phyloP scores from a whole-genome alignment of 257 asterid species.

The Solanum pinnatisectum region DNA sequence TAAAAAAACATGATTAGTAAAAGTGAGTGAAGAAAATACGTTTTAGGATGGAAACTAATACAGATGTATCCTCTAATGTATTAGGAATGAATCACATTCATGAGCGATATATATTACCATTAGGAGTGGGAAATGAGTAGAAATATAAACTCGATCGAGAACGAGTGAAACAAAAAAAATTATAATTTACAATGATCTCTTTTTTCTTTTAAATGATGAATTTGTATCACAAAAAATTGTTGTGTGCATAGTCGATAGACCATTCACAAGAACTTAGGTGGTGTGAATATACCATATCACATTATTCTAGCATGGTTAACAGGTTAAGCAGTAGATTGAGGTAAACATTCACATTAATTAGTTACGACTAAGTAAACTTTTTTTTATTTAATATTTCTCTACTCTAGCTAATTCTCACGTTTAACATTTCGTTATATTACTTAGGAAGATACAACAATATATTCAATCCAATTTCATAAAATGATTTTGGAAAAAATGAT shows the following conservation, averaged over 20 bases:
- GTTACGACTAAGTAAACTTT: not conserved
- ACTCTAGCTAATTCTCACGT: not conserved
- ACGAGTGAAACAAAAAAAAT: no score
- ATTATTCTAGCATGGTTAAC: not conserved
- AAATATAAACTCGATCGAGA: no score
- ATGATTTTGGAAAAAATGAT: not conserved
- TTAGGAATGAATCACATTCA: not conserved
- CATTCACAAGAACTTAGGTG: not conserved
- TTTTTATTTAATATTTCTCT: no score
- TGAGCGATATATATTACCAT: not conserved
- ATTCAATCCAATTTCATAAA: not conserved
- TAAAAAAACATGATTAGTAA: not conserved
- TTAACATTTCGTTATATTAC: not conserved
- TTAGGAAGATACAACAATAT: not conserved
- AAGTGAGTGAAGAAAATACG: accelerated
- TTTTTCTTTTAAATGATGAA: not conserved
- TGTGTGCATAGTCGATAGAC: not conserved
- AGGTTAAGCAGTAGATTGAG: not conserved
- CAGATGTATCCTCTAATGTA: not conserved
- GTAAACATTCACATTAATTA: not conserved
- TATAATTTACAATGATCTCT: no score
- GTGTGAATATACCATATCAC: not conserved
- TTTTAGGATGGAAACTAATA: not conserved
- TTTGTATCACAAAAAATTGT: not conserved
- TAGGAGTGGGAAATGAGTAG: no score